Base-by-base conservation (phyloP, 2,329 filamentous ascomycete genomes). In the Penicillium sp. region DNA sequence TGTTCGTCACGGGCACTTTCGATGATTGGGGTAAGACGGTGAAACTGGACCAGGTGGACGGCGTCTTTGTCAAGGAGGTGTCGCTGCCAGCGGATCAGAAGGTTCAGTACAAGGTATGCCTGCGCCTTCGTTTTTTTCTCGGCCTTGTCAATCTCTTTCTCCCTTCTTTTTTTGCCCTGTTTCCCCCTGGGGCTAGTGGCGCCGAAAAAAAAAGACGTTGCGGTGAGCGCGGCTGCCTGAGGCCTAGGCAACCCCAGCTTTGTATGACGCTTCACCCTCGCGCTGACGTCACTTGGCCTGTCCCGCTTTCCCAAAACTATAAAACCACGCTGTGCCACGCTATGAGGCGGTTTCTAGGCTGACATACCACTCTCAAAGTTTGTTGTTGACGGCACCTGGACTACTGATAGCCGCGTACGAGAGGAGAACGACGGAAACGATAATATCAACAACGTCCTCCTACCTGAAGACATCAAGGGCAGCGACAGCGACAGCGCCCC, bases 1-100 rank as follows among this genome's bases (percentile, higher is more conserved):
- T 97, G 72, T 93, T 88, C 75, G 94, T 97, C 64, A 97, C 93
- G 33, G 94, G 94, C 70, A 93, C 90, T 58, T 97, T 97, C 71
- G 93, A 97, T 76, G 83, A 90, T 77, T 99, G 94, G 94, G 82
- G 83, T 62, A 93, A 94, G 80, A 91, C 85, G 50, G 84, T 93
- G 72, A 84, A 89, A 78, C 83, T 99, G 51, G 86, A 91, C 41
- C 91, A 90, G 77, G 81, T 85, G 33, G 88, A 83, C 68, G 79
- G 85, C 42, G 71, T 73, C 58, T 96, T 95, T 74, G 81, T 88
- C 75, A 96, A 96, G 80, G 84, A 84, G 27, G 91, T 99, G 54
- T 78, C 84, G 46, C 80, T 97, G 27, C 79, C 87, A 43, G 76
- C 79, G 13, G 76, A 79, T 42, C 78, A 86, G 58, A 96, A 94